Evolutionary conservation across 2,329 filamentous ascomycete species (phyloP), one percentile per base, ranked within the genome.

Genomic region (Penicillium corylophilum): DNA sequence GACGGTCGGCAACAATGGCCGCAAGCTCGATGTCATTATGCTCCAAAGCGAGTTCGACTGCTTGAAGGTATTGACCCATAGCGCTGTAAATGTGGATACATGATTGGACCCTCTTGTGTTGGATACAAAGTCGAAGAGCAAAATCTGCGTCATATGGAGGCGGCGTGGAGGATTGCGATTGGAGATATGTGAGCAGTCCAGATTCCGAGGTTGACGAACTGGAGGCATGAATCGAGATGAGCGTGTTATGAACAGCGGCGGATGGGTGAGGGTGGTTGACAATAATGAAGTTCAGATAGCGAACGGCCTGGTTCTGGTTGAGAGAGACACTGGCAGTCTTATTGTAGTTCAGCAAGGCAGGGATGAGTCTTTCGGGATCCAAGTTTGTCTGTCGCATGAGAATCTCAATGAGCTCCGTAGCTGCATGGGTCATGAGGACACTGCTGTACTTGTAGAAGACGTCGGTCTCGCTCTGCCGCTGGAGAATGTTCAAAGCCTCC

Each of bases 371-470:
- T 51, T 91, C 86, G 1, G 91, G 85, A 62, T 95, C 86, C 22
- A 99, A 81, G 56, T 91, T 89, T 5, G 84, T 80, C 67, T 97
- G 93, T 31, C 94, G 84, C 89, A 95, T 96, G 65, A 99, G 76
- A 29, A 99, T 91, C 61, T 99, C 93, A n/a, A 97, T 88, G 22
- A 95, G 78, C 46, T 95, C 92, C 5, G 87, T 82, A 0, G 93
- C 85, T 3, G 86, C 86, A 67, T 96, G 89, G 15, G 86, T 87
- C 88, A 99, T 96, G 43, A 99, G 81, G n/a, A 97, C 92, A 64
- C 88, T 96, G 76, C 90, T 94, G 71, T 97, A 96, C 57, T 90
- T 88, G 77, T 97, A 97, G 74, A 97, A 99, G 41, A 95, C 89
- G 45, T 95, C 90, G 0, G 90, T 84, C 45, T 95, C 89, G 5